These are phyloP conservation scores for Paramecium pentaurelia DNA, from an alignment of 73 alveolate species.

Conservation along the genomic window DNA sequence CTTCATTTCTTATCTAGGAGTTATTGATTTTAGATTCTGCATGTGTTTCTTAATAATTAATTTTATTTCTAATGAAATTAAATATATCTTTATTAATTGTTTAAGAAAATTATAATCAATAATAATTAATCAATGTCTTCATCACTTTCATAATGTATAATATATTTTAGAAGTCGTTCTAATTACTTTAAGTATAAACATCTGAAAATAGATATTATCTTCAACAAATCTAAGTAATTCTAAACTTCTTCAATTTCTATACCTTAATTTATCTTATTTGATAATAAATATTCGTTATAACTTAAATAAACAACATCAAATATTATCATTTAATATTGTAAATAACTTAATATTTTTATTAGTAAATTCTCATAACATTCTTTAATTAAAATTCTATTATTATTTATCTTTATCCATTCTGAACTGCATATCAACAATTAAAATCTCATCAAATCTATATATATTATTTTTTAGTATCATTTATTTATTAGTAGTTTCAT, in stretches of 20 bases:
- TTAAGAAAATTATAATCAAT: background rate
- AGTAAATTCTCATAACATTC: too few relatives aligned
- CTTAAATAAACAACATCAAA: too few relatives aligned
- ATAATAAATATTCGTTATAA: too few relatives aligned
- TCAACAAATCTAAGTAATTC: too few relatives aligned
- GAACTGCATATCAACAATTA: conserved; percentile 42
- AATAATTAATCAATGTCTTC: background rate
- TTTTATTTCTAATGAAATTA: background rate
- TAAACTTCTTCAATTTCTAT: too few relatives aligned
- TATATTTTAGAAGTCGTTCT: background rate
- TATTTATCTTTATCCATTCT: conserved; percentile 58
- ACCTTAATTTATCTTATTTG: too few relatives aligned
- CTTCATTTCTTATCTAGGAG: background rate
- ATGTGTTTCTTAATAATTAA: background rate
- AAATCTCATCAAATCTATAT: background rate
- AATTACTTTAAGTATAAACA: background rate
- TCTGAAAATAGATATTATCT: background rate
- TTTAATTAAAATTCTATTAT: background rate
- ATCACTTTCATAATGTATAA: background rate
- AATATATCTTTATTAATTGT: background rate
- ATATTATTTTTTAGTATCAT: too few relatives aligned
- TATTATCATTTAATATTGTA: too few relatives aligned
- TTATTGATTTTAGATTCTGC: background rate
- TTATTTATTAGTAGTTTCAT: too few relatives aligned
- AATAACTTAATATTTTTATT: too few relatives aligned